Conservation (phyloP, 139 green algal genomes). For the Micractinium sp. region DNA sequence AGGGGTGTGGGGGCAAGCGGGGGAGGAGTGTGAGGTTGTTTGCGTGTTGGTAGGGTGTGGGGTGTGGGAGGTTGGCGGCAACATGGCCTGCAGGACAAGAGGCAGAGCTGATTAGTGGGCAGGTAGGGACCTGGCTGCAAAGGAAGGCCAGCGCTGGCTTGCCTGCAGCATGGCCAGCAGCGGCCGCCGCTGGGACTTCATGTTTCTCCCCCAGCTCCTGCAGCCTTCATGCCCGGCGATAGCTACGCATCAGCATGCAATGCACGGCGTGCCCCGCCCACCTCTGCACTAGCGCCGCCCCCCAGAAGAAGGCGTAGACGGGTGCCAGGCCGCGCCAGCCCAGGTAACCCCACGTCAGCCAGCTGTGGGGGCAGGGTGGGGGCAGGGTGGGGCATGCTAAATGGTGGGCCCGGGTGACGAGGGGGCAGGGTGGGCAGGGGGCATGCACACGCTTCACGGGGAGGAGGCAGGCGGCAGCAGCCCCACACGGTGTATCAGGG, state of each 20-base stretch:
- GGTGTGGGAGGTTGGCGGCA: not conserved
- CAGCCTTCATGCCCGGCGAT: no score
- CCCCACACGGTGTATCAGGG: not conserved
- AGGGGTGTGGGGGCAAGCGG: not conserved
- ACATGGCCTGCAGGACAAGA: not conserved
- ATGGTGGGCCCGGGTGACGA: no score
- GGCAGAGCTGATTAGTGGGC: no score
- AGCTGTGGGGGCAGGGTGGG: constrained; percentile 33
- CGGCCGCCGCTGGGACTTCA: no score
- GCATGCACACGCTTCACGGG: no score
- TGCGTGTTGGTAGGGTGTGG: not conserved
- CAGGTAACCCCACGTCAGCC: constrained; percentile 46
- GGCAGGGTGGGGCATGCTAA: no score
- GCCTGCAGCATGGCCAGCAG: no score
- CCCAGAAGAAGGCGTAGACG: constrained; percentile 60
- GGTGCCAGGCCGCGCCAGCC: constrained; percentile 41
- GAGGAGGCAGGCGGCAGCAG: no score
- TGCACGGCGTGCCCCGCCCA: not conserved
- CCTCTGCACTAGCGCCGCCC: constrained; percentile 47
- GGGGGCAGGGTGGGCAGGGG: no score
- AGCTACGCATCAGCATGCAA: not conserved
- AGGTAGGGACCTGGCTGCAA: no score
- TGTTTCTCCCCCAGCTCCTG: no score
- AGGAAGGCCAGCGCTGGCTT: no score
- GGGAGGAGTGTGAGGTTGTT: not conserved